These are phyloP conservation scores for Escovopsis weberi DNA, from an alignment of 2,329 filamentous ascomycete genomes.

Conservation along the genomic window DNA sequence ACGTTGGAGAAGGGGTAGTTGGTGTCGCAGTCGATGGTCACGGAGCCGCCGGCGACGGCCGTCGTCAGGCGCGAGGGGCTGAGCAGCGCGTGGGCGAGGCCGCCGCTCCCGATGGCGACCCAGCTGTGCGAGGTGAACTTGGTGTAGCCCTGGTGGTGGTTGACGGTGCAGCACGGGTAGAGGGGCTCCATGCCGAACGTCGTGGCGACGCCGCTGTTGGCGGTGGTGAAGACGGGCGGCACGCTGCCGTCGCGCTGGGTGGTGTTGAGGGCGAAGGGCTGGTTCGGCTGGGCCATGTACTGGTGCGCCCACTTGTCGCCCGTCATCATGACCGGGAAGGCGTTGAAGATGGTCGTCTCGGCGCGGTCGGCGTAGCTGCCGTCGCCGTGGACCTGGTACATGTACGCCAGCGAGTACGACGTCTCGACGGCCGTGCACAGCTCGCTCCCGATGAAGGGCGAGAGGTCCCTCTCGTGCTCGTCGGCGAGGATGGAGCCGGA, in stretches of 20 bases:
- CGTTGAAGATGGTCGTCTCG: constrained; percentile 39
- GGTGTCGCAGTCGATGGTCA: constrained; percentile 31
- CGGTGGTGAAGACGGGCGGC: constrained; percentile 29
- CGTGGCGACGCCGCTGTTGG: constrained; percentile 23
- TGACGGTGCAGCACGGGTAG: constrained; percentile 43
- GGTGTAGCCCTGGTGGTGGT: constrained; percentile 41
- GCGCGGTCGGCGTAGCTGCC: constrained; percentile 32
- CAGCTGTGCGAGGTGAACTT: constrained; percentile 37
- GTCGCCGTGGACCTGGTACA: constrained; percentile 18
- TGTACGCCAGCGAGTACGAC: constrained; percentile 18
- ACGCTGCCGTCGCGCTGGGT: constrained; percentile 17
- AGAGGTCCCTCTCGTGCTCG: constrained; percentile 23
- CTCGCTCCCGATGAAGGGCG: constrained; percentile 22
- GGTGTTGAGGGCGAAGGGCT: constrained; percentile 29
- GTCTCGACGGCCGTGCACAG: constrained; percentile 21
- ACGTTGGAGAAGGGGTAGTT: constrained; percentile 27
- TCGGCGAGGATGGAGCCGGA: constrained; percentile 28
- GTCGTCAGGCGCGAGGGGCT: constrained; percentile 28
- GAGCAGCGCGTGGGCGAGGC: constrained; percentile 35
- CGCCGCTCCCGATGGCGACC: constrained; percentile 24
- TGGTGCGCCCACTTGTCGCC: constrained; percentile 41
- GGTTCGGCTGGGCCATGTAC: constrained; percentile 39
- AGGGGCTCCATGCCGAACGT: constrained; percentile 36
- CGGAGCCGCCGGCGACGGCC: constrained; percentile 15
- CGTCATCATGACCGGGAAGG: constrained; percentile 34